phyloP scores from a whole-genome alignment of 495 filamentous ascomycete genomes.

The Hypoxylon crocopeplum region DNA sequence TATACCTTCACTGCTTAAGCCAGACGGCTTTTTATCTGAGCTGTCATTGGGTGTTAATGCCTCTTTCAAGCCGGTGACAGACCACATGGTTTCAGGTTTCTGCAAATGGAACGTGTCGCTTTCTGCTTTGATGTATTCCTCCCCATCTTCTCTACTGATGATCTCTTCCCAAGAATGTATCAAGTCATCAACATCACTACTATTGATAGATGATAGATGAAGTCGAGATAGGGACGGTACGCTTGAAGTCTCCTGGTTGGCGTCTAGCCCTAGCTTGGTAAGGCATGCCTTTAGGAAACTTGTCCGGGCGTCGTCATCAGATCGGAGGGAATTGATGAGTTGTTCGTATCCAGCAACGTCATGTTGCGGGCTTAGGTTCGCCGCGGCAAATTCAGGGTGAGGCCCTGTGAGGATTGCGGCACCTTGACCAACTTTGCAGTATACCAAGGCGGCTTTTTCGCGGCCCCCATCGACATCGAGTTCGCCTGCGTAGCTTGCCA shows the following conservation, averaged over 20 bases:
- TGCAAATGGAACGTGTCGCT: slow-evolving; percentile 86
- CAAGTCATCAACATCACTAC: slow-evolving; percentile 69
- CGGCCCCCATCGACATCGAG: slow-evolving; percentile 80
- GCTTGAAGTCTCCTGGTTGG: slow-evolving; percentile 69
- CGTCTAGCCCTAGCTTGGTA: slow-evolving; percentile 79
- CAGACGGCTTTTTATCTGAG: slow-evolving; percentile 32
- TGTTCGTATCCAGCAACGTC: slow-evolving; percentile 69
- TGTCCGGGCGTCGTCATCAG: slow-evolving; percentile 72
- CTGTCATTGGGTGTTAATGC: slow-evolving; percentile 40
- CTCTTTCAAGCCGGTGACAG: slow-evolving; percentile 47
- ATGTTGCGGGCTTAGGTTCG: slow-evolving; percentile 71
- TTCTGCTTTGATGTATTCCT: slow-evolving; percentile 82
- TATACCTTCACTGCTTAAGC: slow-evolving; percentile 58
- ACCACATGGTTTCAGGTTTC: slow-evolving; percentile 65
- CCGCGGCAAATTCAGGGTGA: slow-evolving; percentile 93
- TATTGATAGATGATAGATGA: slow-evolving; percentile 77
- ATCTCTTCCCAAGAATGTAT: slow-evolving; percentile 70
- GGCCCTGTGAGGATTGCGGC: slow-evolving; percentile 81
- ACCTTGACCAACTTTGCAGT: slow-evolving; percentile 87
- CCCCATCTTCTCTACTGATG: slow-evolving; percentile 68
- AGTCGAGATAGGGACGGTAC: slow-evolving; percentile 85
- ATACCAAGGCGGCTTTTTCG: slow-evolving; percentile 79
- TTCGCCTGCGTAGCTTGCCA: slow-evolving; percentile 79
- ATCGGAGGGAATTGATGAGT: slow-evolving; percentile 70
- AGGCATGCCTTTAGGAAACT: slow-evolving; percentile 85